Evolutionary conservation across 257 asterid genomes (phyloP).

Genomic region (Vinca minor): DNA sequence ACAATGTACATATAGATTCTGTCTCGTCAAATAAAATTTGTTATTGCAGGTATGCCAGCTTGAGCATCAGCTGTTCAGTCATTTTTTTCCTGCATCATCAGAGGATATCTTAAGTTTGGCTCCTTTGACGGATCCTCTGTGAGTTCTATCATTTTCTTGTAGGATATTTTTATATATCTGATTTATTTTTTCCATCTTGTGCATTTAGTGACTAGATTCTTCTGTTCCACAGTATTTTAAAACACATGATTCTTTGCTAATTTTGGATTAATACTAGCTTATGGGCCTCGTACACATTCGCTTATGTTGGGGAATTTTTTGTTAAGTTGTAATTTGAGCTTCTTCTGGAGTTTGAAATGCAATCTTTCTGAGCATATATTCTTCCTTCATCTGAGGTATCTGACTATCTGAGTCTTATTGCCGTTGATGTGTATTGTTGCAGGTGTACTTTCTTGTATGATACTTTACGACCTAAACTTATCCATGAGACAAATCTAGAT

Average conservation of each 20-base stretch:
- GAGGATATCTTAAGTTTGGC: constrained; percentile 88
- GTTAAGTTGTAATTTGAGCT: not conserved
- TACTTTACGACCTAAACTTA: constrained; percentile 84
- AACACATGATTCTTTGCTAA: not conserved
- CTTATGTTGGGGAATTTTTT: not conserved
- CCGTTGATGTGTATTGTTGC: constrained; percentile 21
- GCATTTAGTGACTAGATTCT: constrained; percentile 1
- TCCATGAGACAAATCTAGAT: constrained; percentile 95
- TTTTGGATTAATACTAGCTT: not conserved
- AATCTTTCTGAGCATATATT: not conserved
- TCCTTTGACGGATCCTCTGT: constrained; percentile 92
- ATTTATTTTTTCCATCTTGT: constrained; percentile 7
- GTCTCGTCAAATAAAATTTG: not conserved
- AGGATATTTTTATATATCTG: constrained; percentile 3
- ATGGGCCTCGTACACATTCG: not conserved
- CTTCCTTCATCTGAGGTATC: not conserved
- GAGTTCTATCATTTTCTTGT: constrained; percentile 29
- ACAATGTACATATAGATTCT: constrained; percentile 3
- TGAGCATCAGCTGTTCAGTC: constrained; percentile 87
- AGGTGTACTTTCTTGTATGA: constrained; percentile 94
- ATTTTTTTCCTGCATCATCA: constrained; percentile 96
- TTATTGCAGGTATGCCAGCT: constrained; percentile 80
- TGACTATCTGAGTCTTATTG: not conserved
- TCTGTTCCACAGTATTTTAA: not conserved
- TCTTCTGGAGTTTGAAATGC: not conserved